Evolutionary conservation across 2,329 filamentous ascomycete species (phyloP), one percentile per base, ranked within the genome.

Genomic region (Stemphylium vesicarium): DNA sequence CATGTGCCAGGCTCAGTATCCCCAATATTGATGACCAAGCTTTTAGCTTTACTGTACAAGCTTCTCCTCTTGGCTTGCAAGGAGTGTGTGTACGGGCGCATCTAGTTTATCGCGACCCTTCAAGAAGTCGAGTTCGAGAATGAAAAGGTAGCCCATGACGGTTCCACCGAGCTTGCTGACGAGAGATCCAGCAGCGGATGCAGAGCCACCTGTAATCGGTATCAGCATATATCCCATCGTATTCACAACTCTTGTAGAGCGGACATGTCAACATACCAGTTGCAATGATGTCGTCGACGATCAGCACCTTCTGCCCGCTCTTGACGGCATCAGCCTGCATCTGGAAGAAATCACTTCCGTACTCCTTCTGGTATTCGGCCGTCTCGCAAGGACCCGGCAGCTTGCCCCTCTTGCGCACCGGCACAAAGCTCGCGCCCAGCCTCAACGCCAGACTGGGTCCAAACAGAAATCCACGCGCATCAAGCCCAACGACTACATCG

Each of bases 231-330:
- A 22, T 42, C 6, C 11, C 7, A 6, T 11, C 35, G 20, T 20
- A 20, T 3, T 3, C 3, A 4, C 20, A 20, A 20, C 20, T 3
- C 20, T 20, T 20, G 20, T 20, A 20, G 20, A 20, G 20, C 26
- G 13, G 15, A 9, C 22, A 20, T 15, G 4, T 33, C 2, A 35
- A 79, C 88, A 77, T 82, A 96, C 94, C 94, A 63, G 95, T 99
- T 53, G 95, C 95, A 80, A 99, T 98, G 73, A 99, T 96, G 76
- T 99, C 95, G 77, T 99, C 95, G 29, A 99, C 92, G 63, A 99
- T 85, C 59, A 99, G 81, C 53, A 96, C 94, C 77, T 89, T 93
- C 80, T 96, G 91, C 32, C 93, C 93, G 46, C 86, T 83, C 79
- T 90, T 88, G 70, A 99, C 88, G 39, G 89, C 88, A 77, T 90